These are phyloP conservation scores for Penicillium sp. DNA, from an alignment of 2,329 filamentous ascomycete genomes.

Conservation along the genomic window DNA sequence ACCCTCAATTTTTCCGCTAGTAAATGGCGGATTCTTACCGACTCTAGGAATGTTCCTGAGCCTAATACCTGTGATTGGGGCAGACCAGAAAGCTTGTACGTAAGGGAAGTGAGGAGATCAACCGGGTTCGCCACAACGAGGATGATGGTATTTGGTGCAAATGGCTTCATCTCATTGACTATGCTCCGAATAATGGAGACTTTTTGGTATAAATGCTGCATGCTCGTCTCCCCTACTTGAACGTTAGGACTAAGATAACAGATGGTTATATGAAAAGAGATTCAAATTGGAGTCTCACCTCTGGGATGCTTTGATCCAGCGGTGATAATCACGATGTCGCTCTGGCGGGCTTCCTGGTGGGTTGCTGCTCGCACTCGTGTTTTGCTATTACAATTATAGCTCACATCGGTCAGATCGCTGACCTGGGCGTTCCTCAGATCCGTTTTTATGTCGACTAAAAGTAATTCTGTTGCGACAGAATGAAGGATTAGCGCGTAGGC, in stretches of 20 bases:
- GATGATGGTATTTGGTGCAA: conserved; percentile 51
- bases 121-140: conserved; percentile 59
- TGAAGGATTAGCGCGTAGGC: conserved; percentile 56
- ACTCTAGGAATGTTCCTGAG: conserved; percentile 57
- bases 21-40: conserved; percentile 48
- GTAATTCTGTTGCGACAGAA: conserved; percentile 53
- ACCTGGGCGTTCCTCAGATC: conserved; percentile 50
- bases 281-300: conserved; percentile 26
- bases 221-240: conserved; percentile 45
- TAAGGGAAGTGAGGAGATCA: conserved; percentile 57
- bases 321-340: conserved; percentile 58
- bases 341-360: conserved; percentile 52
- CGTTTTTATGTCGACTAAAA: conserved; percentile 54
- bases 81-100: conserved; percentile 51
- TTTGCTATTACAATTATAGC: conserved; percentile 34
- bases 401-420: conserved; percentile 55
- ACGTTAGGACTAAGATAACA: background rate
- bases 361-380: conserved; percentile 49
- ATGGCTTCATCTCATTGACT: conserved; percentile 52
- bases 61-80: conserved; percentile 55
- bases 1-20: conserved; percentile 19
- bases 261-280: too few relatives aligned
- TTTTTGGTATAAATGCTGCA: conserved; percentile 46
- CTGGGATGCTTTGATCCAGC: conserved; percentile 55
- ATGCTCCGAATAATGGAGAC: conserved; percentile 52